Base-by-base conservation (phyloP, 768 basidiomycete genomes). In the Lepiota venenata region DNA sequence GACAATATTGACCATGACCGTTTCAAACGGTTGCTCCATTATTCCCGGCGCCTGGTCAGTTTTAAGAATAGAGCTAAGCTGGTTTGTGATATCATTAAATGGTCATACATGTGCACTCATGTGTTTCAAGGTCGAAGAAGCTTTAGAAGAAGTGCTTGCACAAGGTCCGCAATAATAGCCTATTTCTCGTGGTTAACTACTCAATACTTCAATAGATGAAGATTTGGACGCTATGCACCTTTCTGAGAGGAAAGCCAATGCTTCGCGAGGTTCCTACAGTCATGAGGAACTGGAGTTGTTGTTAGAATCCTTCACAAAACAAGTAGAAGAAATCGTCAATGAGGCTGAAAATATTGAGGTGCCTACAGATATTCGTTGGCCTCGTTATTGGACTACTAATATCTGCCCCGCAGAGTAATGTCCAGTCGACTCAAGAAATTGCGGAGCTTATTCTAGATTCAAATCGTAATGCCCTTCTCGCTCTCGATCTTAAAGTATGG, bases 361-460 rank as follows among this genome's bases (percentile, higher is more conserved):
- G 62, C 20, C 25, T 25, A n/a, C 22, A 15, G 6, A 3, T 12
- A 6, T 41, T 10, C 9, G 7, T 42, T 25, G 27, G 41, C n/a
- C 50, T n/a, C 41, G 44, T 47, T 50, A 36, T 40, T n/a, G 4
- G n/a, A 2, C 35, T 12, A 44, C 49, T 41, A 55, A 49, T 36
- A 42, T 39, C 42, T 50, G 14, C 29, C 41, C 50, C 55, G 43
- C 58, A 93, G 93, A 83, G 79, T 51, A 98, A 98, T 66, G 91
- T 98, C 37, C 90, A 94, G 71, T 93, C 94, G 11, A 98, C 96
- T 0, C 96, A 98, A 74, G 96, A 98, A 71, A 98, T 98, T 50
- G 92, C 96, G 2, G 96, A 98, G 69, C 79, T 98, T 56, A 93
- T 98, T 63, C 78, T 98, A 38, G 96, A 98, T 68, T 90, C 94